Evolutionary conservation across 305 asterid species (phyloP).

Genomic region (Fraxinus angustifolia): DNA sequence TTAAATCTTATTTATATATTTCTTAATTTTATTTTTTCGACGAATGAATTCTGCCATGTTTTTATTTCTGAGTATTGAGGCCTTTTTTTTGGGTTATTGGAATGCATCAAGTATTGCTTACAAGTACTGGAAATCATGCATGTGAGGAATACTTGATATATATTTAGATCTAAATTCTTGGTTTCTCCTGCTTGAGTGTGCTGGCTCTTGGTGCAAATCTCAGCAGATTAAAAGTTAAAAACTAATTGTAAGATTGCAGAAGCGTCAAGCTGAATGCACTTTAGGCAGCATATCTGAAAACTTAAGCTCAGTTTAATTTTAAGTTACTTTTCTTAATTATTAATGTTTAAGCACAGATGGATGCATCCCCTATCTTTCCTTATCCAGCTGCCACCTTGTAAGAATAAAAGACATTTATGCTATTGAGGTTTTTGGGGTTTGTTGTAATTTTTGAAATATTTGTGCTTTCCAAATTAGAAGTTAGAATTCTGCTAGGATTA

Average conservation of each 20-base stretch:
- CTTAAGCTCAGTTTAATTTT: neutral
- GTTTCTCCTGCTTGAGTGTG: neutral
- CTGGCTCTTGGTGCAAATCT: neutral
- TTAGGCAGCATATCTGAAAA: neutral
- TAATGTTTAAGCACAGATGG: neutral
- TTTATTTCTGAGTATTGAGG: neutral
- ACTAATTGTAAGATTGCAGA: neutral
- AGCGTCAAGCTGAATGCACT: neutral
- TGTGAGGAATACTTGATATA: neutral
- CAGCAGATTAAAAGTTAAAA: neutral
- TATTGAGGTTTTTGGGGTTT: neutral
- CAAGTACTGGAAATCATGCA: neutral
- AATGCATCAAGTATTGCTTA: neutral
- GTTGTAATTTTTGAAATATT: neutral
- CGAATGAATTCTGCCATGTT: neutral
- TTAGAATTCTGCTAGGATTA: neutral
- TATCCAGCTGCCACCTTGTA: neutral
- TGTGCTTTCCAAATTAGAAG: neutral
- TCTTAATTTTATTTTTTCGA: neutral
- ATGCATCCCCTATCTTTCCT: neutral
- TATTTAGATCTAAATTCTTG: neutral
- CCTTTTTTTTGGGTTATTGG: neutral
- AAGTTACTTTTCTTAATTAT: neutral
- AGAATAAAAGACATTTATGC: neutral
- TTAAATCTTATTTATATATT: neutral